Conservation (phyloP, 441 rosid genomes). For the Raphanus hybrid region DNA sequence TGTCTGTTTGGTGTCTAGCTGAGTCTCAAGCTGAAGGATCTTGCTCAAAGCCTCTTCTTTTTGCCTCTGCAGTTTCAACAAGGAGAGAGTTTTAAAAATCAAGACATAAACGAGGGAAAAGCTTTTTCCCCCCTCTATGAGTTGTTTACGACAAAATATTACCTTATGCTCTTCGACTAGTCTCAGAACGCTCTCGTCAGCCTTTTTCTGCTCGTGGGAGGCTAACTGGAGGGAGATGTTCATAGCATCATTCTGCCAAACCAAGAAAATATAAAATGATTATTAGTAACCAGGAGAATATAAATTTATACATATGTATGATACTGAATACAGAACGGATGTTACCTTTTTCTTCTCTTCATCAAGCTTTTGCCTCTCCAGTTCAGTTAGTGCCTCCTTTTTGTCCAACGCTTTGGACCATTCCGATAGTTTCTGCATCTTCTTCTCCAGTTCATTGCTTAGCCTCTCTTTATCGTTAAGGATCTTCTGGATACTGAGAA, state of each 20-base stretch:
- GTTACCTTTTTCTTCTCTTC: slow-evolving; percentile 80
- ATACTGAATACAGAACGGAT: neutral
- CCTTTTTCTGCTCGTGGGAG: slow-evolving; percentile 75
- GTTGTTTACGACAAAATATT: slow-evolving; percentile 11
- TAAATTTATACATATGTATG: slow-evolving; percentile 12
- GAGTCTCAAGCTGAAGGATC: slow-evolving; percentile 74
- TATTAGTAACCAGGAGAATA: slow-evolving; percentile 1
- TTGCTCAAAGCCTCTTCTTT: slow-evolving; percentile 71
- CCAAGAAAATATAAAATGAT: slow-evolving; percentile 22
- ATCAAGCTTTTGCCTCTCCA: slow-evolving; percentile 79
- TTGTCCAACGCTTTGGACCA: slow-evolving; percentile 76
- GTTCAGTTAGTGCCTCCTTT: slow-evolving; percentile 81
- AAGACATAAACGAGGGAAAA: slow-evolving; percentile 13
- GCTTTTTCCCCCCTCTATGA: neutral
- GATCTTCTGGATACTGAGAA: slow-evolving; percentile 63
- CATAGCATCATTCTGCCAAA: slow-evolving; percentile 62
- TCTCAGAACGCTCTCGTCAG: slow-evolving; percentile 74
- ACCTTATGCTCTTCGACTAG: slow-evolving; percentile 90
- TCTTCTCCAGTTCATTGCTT: slow-evolving; percentile 60
- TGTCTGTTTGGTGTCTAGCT: slow-evolving; percentile 74
- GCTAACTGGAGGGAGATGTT: slow-evolving; percentile 76
- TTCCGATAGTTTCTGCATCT: slow-evolving; percentile 55
- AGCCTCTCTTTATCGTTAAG: slow-evolving; percentile 70
- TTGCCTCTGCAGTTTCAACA: slow-evolving; percentile 59
- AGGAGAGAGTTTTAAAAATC: slow-evolving; percentile 2